Evolutionary conservation across 1,284 basidiomycete genomes (phyloP).

Genomic region (Melampsora americana): DNA sequence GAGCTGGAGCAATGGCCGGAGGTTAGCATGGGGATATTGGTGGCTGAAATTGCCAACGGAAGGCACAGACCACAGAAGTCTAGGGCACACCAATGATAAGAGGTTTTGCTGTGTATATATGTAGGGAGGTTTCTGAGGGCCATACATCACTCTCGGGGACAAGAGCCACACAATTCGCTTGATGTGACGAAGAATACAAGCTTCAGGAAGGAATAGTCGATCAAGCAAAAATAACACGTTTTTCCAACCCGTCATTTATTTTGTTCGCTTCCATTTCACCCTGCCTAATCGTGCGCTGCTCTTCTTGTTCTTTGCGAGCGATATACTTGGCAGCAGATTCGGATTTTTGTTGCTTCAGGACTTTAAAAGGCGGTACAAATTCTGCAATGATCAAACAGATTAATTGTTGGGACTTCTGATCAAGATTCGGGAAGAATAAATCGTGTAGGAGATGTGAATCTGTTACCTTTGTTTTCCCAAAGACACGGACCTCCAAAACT

Average conservation of each 20-base stretch:
- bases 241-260: constrained; percentile 23
- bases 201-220: no score
- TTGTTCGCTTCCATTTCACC: constrained; percentile 4
- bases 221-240: constrained; percentile 36
- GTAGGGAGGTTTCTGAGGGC: no score
- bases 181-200: no score
- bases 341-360: constrained; percentile 28
- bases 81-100: no score
- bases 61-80: no score
- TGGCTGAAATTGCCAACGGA: no score
- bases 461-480: constrained; percentile 68
- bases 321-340: constrained; percentile 30
- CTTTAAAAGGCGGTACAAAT: constrained; percentile 33
- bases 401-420: neutral
- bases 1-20: no score
- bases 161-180: no score
- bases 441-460: neutral
- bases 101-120: no score
- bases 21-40: no score
- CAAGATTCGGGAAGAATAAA: neutral
- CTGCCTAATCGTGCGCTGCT: constrained; percentile 5
- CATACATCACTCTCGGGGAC: no score
- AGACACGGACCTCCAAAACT: constrained; percentile 92
- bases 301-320: constrained; percentile 33
- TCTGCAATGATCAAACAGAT: neutral